Conservation (phyloP, 2,329 filamentous ascomycete species). For the Aspergillus fijiensis region DNA sequence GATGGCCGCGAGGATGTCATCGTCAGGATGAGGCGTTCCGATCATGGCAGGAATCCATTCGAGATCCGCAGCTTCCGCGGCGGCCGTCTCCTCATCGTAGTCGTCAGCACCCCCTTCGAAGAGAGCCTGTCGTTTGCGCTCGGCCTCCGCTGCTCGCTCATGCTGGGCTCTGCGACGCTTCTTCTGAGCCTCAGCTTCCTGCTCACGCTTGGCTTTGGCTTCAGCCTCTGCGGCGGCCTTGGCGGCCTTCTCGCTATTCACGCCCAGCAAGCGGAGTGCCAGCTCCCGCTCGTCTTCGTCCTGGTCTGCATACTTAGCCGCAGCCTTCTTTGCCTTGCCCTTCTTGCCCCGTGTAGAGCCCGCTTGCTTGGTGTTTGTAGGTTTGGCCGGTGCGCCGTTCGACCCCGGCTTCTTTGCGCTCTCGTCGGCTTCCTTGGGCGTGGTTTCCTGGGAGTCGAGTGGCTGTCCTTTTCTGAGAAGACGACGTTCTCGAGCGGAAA, state of each 20-base stretch:
- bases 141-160: constrained; percentile 66
- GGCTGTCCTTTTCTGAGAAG: constrained; percentile 32
- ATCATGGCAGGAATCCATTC: constrained; percentile 66
- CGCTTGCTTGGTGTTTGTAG: constrained; percentile 18
- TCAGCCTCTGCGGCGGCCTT: constrained; percentile 60
- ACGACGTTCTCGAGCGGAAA: constrained; percentile 48
- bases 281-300: constrained; percentile 88
- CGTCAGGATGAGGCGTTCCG: constrained; percentile 73
- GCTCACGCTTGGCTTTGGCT: constrained; percentile 68
- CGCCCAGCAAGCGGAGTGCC: constrained; percentile 83
- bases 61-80: constrained; percentile 51
- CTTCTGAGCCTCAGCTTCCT: constrained; percentile 68
- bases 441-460: constrained; percentile 18
- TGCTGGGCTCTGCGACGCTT: constrained; percentile 79
- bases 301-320: constrained; percentile 86
- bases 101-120: constrained; percentile 65
- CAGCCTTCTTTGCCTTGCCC: constrained; percentile 81
- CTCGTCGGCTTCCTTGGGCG: constrained; percentile 13
- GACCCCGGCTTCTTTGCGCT: constrained; percentile 14
- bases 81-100: constrained; percentile 54
- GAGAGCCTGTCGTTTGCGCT: constrained; percentile 67
- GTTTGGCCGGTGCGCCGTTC: constrained; percentile 20
- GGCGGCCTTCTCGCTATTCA: constrained; percentile 54
- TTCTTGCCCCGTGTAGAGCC: constrained; percentile 66
- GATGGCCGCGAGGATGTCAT: constrained; percentile 66